Evolutionary conservation across 495 filamentous ascomycete species (phyloP).

Genomic region (Entonaema liquescens): DNA sequence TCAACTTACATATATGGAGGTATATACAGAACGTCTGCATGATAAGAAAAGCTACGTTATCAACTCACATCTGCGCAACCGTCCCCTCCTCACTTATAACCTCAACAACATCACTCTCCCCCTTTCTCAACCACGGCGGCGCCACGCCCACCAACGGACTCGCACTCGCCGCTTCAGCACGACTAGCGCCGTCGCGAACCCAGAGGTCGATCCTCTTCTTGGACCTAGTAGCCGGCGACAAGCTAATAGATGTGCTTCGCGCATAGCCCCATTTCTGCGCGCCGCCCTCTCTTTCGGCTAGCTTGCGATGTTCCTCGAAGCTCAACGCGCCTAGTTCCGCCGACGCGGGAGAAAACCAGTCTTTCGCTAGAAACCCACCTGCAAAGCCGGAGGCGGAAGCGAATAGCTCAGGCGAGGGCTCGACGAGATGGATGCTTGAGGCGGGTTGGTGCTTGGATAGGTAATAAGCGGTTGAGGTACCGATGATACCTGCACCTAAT

Average conservation of each 20-base stretch:
- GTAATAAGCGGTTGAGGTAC: slow-evolving; percentile 80
- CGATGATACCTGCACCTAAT: slow-evolving; percentile 81
- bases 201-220: slow-evolving; percentile 64
- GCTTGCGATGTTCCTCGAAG: slow-evolving; percentile 71
- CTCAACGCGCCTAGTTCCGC: slow-evolving; percentile 69
- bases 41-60: background rate
- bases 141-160: slow-evolving; percentile 25
- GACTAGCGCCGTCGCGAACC: slow-evolving; percentile 68
- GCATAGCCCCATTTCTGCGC: slow-evolving; percentile 74
- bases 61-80: slow-evolving; percentile 70
- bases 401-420: slow-evolving; percentile 71
- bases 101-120: slow-evolving; percentile 62
- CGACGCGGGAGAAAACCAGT: slow-evolving; percentile 70
- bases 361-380: slow-evolving; percentile 76
- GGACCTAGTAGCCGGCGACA: slow-evolving; percentile 43
- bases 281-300: slow-evolving; percentile 70
- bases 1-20: background rate
- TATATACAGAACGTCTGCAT: background rate
- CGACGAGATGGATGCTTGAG: slow-evolving; percentile 72
- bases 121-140: slow-evolving; percentile 69
- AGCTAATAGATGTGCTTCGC: slow-evolving; percentile 67
- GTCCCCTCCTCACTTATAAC: slow-evolving; percentile 68
- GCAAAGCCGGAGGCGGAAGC: slow-evolving; percentile 76
- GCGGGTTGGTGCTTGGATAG: slow-evolving; percentile 64
- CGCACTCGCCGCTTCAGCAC: slow-evolving; percentile 64